Conservation (phyloP, 345 rosid genomes). For the Aquilaria sinensis region DNA sequence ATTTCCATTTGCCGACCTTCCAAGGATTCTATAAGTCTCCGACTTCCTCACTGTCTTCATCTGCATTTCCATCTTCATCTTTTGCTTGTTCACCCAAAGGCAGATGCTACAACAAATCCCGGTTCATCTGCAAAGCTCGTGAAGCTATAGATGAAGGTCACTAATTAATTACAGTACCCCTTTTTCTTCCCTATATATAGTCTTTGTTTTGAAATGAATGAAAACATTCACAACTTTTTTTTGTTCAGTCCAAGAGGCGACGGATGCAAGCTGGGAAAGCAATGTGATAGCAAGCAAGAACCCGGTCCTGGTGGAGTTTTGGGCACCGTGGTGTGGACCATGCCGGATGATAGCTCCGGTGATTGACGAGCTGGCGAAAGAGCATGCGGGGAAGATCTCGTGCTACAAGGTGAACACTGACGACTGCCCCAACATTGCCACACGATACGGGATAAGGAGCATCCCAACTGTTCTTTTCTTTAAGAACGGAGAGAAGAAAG, state of each 20-base stretch:
- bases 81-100: slow-evolving; percentile 9
- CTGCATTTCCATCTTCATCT: slow-evolving; percentile 19
- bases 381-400: slow-evolving; percentile 51
- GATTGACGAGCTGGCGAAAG: slow-evolving; percentile 55
- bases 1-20: slow-evolving; percentile 19
- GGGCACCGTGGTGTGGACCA: slow-evolving; percentile 90
- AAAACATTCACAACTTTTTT: no score
- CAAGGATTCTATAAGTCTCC: slow-evolving; percentile 22
- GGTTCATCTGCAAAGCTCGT: slow-evolving; percentile 51
- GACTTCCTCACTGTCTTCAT: slow-evolving; percentile 7
- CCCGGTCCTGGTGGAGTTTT: slow-evolving; percentile 70
- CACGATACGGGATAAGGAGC: slow-evolving; percentile 60
- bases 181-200: neutral
- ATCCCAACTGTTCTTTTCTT: slow-evolving; percentile 68
- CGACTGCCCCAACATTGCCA: slow-evolving; percentile 56
- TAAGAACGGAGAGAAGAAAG: slow-evolving; percentile 69
- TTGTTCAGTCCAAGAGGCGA: slow-evolving; percentile 44
- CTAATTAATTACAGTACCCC: neutral
- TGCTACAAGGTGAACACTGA: slow-evolving; percentile 71
- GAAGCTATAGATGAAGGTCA: slow-evolving; percentile 54
- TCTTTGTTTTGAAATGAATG: neutral
- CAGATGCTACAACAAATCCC: slow-evolving; percentile 20
- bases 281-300: slow-evolving; percentile 29
- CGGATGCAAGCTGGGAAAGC: slow-evolving; percentile 48
- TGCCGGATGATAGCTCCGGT: slow-evolving; percentile 68